phyloP scores from a whole-genome alignment of 1,284 basidiomycete genomes.

The Tilletia walkeri region DNA sequence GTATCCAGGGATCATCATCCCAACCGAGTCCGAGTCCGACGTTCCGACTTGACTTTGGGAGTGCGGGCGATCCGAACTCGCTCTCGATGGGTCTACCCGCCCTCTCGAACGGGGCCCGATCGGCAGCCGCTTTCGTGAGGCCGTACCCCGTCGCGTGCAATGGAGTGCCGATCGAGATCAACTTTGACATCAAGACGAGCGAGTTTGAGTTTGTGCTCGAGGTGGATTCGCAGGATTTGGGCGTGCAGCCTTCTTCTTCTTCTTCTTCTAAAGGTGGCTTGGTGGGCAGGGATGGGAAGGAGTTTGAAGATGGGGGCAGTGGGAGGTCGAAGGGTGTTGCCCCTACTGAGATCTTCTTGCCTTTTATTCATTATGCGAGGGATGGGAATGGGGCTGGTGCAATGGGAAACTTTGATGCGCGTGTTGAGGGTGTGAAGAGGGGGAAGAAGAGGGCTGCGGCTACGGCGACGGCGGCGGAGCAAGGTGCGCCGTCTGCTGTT shows the following conservation, averaged over 20 bases:
- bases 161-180: conserved; percentile 40
- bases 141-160: conserved; percentile 40
- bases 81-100: background rate
- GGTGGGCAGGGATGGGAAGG: conserved; percentile 56
- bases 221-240: conserved; percentile 27
- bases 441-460: too few species aligned
- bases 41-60: conserved; percentile 2
- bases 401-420: background rate
- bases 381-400: conserved; percentile 11
- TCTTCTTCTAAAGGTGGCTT: background rate
- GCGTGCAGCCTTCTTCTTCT: background rate
- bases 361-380: conserved; percentile 80
- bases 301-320: conserved; percentile 39
- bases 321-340: conserved; percentile 56
- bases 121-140: conserved; percentile 42
- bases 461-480: background rate
- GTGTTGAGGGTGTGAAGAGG: too few species aligned
- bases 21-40: background rate
- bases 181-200: conserved; percentile 46
- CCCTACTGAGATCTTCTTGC: conserved; percentile 80
- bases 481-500: background rate
- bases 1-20: background rate
- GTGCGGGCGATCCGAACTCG: background rate
- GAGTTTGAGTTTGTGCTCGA: conserved; percentile 35
- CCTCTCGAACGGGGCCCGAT: conserved; percentile 34